These are phyloP conservation scores for Theobroma cacao DNA, from an alignment of 345 rosid species.

Conservation along the genomic window DNA sequence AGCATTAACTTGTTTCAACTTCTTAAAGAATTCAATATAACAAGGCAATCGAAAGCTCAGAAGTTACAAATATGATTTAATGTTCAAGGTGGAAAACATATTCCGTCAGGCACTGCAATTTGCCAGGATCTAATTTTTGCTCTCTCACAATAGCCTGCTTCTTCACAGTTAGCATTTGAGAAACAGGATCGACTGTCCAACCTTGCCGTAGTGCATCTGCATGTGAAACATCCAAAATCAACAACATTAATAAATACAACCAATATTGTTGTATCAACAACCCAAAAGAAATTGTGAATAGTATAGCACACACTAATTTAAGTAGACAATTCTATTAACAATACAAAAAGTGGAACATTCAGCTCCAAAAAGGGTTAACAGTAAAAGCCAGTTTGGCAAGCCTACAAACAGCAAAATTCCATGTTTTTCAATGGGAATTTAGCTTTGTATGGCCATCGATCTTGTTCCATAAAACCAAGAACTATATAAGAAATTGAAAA, in stretches of 20 bases:
- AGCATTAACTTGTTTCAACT: neutral
- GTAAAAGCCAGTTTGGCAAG: neutral
- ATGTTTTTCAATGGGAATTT: neutral
- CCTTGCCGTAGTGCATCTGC: constrained; percentile 76
- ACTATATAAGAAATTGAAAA: neutral
- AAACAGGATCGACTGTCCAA: constrained; percentile 61
- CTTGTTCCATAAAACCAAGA: neutral
- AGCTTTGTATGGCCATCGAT: neutral
- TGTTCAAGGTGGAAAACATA: constrained; percentile 25
- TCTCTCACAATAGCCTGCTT: constrained; percentile 50
- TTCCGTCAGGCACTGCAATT: constrained; percentile 80
- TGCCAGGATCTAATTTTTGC: constrained; percentile 70
- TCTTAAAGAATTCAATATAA: neutral
- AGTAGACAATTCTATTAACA: neutral
- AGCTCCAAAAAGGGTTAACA: neutral
- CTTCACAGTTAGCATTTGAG: constrained; percentile 73
- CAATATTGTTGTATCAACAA: neutral
- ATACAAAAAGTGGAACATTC: neutral
- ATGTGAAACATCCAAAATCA: constrained; percentile 13
- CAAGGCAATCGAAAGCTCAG: neutral
- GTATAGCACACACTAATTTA: neutral
- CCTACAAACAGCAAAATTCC: neutral
- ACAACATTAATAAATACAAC: neutral
- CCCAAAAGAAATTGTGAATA: neutral
- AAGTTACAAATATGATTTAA: neutral